phyloP scores from a whole-genome alignment of 2,329 filamentous ascomycete genomes.

The Daldinia eschscholtzii region DNA sequence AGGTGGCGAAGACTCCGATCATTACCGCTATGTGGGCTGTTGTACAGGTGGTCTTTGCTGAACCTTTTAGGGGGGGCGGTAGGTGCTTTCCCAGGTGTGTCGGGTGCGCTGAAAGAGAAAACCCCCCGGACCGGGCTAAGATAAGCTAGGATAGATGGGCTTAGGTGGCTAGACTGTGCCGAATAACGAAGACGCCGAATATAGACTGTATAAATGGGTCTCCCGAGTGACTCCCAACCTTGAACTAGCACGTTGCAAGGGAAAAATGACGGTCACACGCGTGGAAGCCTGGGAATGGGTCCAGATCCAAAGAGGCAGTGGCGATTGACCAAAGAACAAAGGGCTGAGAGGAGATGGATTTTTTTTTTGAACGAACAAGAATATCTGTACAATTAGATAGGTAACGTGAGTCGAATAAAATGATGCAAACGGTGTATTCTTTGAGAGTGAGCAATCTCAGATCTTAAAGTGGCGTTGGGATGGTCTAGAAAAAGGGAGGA shows the following conservation, averaged over 20 bases:
- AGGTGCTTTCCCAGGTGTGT: slow-evolving; percentile 10
- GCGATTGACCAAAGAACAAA: slow-evolving; percentile 47
- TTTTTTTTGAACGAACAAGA: slow-evolving; percentile 17
- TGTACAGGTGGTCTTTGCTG: slow-evolving; percentile 47
- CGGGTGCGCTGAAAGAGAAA: slow-evolving; percentile 27
- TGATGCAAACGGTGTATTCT: slow-evolving; percentile 33
- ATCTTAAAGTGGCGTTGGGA: slow-evolving; percentile 37
- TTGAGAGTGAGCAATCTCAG: slow-evolving; percentile 9
- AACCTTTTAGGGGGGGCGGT: slow-evolving; percentile 34
- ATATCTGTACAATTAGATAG: slow-evolving; percentile 41
- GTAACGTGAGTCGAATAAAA: slow-evolving; percentile 22
- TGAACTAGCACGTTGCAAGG: slow-evolving; percentile 45
- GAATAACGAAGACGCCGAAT: slow-evolving; percentile 35
- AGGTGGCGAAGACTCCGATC: slow-evolving; percentile 54
- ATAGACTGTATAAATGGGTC: slow-evolving; percentile 37
- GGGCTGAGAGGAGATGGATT: slow-evolving; percentile 38
- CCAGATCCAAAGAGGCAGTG: slow-evolving; percentile 48
- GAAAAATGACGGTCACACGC: slow-evolving; percentile 47
- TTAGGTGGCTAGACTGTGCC: slow-evolving; percentile 36
- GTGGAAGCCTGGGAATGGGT: slow-evolving; percentile 51
- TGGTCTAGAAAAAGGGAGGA: slow-evolving; percentile 33
- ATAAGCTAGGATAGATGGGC: slow-evolving; percentile 12
- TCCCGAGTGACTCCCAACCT: slow-evolving; percentile 45
- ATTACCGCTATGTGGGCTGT: slow-evolving; percentile 48
- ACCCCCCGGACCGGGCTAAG: slow-evolving; percentile 11